phyloP scores from a whole-genome alignment of 2,329 filamentous ascomycete genomes.

The Cercospora citrullina region DNA sequence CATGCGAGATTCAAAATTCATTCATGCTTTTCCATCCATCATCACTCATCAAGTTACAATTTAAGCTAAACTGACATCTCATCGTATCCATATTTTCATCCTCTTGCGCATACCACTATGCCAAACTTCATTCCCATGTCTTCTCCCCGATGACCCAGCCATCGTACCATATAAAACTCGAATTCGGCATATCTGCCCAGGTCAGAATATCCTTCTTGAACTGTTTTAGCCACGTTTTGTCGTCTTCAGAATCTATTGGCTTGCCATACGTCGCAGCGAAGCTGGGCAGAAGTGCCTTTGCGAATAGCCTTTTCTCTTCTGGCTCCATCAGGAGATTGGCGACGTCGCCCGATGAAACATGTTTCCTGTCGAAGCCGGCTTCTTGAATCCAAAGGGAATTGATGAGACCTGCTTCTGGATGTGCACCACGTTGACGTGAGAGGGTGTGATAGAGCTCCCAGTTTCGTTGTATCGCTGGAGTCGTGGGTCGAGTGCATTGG shows the following conservation, averaged over 20 bases:
- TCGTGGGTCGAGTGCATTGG: constrained; percentile 10
- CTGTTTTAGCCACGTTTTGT: background rate
- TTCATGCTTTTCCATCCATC: background rate
- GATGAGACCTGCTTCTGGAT: constrained; percentile 23
- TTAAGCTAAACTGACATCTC: background rate
- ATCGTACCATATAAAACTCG: constrained; percentile 12
- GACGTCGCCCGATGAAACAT: constrained; percentile 11
- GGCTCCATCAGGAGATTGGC: background rate
- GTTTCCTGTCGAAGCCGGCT: constrained; percentile 25
- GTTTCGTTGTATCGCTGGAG: constrained; percentile 17
- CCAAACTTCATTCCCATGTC: background rate
- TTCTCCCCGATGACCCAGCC: constrained; percentile 15
- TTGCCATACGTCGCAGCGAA: background rate
- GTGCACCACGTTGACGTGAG: constrained; percentile 18
- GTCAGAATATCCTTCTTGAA: background rate
- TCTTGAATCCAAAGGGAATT: constrained; percentile 29
- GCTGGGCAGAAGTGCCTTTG: background rate
- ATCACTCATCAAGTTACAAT: background rate
- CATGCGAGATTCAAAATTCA: no score
- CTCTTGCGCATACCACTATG: background rate
- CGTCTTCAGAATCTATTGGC: background rate
- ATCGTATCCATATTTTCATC: background rate
- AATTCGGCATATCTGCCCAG: constrained; percentile 7
- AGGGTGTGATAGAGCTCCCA: constrained; percentile 13
- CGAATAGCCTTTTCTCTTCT: background rate